Evolutionary conservation across 768 basidiomycete genomes (phyloP).

Genomic region (Kwoniella bestiolae): DNA sequence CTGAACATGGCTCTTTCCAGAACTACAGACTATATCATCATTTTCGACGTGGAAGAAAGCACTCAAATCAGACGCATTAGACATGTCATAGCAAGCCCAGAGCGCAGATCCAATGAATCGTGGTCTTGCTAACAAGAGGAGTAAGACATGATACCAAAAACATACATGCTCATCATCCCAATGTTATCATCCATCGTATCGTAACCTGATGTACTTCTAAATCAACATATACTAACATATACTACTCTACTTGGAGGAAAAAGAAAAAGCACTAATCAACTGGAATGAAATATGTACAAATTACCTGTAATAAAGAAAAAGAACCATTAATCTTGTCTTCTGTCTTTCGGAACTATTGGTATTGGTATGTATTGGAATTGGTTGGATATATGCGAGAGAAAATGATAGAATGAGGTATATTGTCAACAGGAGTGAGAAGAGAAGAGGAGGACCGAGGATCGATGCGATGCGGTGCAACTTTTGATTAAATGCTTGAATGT

Average conservation of each 20-base stretch:
- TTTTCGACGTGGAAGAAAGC: no score
- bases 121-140: background rate
- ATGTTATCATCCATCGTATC: background rate
- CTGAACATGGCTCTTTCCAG: no score
- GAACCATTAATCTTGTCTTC: background rate
- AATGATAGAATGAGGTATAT: background rate
- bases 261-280: background rate
- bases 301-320: background rate
- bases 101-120: no score
- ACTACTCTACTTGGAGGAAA: background rate
- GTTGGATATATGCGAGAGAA: background rate
- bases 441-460: slow-evolving; percentile 1
- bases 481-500: background rate
- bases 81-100: no score
- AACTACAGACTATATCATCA: no score
- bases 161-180: background rate
- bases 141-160: background rate
- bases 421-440: background rate
- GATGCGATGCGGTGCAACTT: background rate
- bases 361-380: background rate
- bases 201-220: background rate
- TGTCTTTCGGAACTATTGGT: background rate
- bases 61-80: no score
- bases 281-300: slow-evolving; percentile 1
- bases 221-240: background rate